Conservation (phyloP, 768 basidiomycete species). For the Trametes maxima region DNA sequence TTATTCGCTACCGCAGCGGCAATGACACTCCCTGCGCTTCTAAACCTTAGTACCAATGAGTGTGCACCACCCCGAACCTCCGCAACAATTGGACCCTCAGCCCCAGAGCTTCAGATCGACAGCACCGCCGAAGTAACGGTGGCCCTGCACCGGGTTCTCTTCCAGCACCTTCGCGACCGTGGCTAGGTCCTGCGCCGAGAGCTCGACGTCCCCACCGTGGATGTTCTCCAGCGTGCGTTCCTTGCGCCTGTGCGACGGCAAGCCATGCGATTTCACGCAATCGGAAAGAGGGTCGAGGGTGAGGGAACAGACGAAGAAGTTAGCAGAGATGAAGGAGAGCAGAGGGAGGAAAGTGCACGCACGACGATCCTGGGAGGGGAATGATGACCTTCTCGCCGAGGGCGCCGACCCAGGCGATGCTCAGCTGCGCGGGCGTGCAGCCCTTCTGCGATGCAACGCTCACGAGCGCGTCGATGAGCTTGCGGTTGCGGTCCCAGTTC, state of each 20-base stretch:
- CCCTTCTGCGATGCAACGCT: constrained; percentile 43
- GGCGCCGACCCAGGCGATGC: constrained; percentile 40
- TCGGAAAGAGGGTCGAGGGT: too few relatives aligned
- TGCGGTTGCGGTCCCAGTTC: constrained; percentile 36
- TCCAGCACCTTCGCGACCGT: constrained; percentile 42
- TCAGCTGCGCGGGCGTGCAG: constrained; percentile 41
- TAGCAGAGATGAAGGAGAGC: background rate
- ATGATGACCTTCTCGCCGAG: constrained; percentile 43
- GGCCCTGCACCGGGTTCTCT: constrained; percentile 39
- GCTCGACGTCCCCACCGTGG: constrained; percentile 39
- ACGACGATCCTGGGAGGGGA: constrained; percentile 51
- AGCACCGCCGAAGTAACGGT: constrained; percentile 34
- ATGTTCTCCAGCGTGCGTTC: constrained; percentile 47
- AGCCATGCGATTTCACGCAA: background rate
- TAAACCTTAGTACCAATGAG: too few relatives aligned
- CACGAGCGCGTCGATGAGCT: constrained; percentile 42
- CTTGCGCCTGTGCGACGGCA: constrained; percentile 35
- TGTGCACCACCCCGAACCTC: background rate
- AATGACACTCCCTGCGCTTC: too few relatives aligned
- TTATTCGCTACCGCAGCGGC: too few relatives aligned
- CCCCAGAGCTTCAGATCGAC: constrained; percentile 35
- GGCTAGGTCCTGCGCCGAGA: constrained; percentile 35
- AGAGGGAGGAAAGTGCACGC: constrained; percentile 2
- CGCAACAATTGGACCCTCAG: constrained; percentile 20
- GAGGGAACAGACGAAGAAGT: background rate